These are phyloP conservation scores for Curvularia lunata DNA, from an alignment of 2,329 filamentous ascomycete genomes.

Conservation along the genomic window DNA sequence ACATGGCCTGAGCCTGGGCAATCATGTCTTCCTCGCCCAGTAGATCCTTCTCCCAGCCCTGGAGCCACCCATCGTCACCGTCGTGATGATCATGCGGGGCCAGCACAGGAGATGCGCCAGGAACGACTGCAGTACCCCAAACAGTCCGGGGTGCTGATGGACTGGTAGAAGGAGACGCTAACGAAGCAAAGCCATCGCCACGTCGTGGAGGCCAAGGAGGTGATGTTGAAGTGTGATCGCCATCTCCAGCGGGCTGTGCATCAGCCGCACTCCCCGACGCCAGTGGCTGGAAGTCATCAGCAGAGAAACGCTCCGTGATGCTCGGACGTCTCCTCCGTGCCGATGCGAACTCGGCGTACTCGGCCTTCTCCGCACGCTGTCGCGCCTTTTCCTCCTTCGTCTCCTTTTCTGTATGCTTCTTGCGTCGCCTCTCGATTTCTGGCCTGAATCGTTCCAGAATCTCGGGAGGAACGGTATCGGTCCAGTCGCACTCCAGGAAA, in stretches of 20 bases:
- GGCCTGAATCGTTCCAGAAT: constrained; percentile 76
- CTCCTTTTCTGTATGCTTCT: constrained; percentile 81
- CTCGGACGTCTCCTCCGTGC: constrained; percentile 66
- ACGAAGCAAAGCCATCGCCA: constrained; percentile 64
- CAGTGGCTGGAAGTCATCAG: constrained; percentile 54
- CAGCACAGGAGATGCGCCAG: constrained; percentile 63
- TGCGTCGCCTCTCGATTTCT: constrained; percentile 78
- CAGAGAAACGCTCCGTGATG: constrained; percentile 60
- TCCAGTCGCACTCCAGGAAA: constrained; percentile 95
- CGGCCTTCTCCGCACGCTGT: constrained; percentile 78
- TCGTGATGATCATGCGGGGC: constrained; percentile 49
- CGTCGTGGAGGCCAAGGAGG: constrained; percentile 62
- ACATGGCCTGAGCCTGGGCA: constrained; percentile 56
- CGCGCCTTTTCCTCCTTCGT: constrained; percentile 85
- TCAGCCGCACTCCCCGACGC: constrained; percentile 37
- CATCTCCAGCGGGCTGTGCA: constrained; percentile 34
- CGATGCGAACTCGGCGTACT: constrained; percentile 73
- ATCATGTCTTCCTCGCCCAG: constrained; percentile 63
- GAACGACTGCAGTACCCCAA: constrained; percentile 83
- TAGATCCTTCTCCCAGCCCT: constrained; percentile 81
- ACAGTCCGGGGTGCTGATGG: constrained; percentile 79
- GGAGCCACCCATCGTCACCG: constrained; percentile 82
- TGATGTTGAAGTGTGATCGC: constrained; percentile 49
- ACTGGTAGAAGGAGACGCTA: constrained; percentile 82
- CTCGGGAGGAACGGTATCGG: constrained; percentile 79